These are phyloP conservation scores for Rhamnella rubrinervis DNA, from an alignment of 331 rosid genomes.

Conservation along the genomic window DNA sequence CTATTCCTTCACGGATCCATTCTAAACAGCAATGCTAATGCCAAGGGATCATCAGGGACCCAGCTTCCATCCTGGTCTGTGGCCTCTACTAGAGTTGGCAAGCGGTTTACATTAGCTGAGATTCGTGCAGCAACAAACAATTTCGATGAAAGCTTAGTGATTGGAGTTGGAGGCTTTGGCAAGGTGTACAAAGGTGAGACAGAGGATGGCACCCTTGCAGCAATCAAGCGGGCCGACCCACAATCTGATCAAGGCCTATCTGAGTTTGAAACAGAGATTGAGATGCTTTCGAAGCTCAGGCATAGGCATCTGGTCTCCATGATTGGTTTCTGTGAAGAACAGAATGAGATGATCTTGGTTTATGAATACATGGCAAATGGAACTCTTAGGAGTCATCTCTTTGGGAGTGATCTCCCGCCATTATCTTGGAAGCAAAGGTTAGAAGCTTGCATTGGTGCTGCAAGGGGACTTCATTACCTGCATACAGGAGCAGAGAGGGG, in stretches of 20 bases:
- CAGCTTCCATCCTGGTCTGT: slow-evolving; percentile 46
- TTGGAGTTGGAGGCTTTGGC: slow-evolving; percentile 71
- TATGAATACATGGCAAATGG: slow-evolving; percentile 68
- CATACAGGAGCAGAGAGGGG: slow-evolving; percentile 50
- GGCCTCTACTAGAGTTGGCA: slow-evolving; percentile 60
- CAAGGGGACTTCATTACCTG: slow-evolving; percentile 67
- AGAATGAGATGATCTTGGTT: slow-evolving; percentile 56
- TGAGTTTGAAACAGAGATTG: slow-evolving; percentile 68
- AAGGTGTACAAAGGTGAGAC: slow-evolving; percentile 59
- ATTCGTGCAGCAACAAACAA: slow-evolving; percentile 51
- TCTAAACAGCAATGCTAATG: slow-evolving; percentile 45
- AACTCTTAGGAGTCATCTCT: slow-evolving; percentile 44
- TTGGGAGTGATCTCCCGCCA: slow-evolving; percentile 46
- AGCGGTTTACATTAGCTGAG: slow-evolving; percentile 62
- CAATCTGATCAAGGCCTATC: slow-evolving; percentile 56
- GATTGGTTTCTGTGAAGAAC: slow-evolving; percentile 56
- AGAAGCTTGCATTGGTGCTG: slow-evolving; percentile 61
- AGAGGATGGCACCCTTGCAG: slow-evolving; percentile 45
- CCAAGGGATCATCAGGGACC: slow-evolving; percentile 55
- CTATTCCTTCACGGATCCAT: slow-evolving; percentile 57
- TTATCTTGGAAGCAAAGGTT: slow-evolving; percentile 55
- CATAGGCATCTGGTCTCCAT: slow-evolving; percentile 57
- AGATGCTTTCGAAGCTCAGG: slow-evolving; percentile 53
- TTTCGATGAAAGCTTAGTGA: slow-evolving; percentile 49
- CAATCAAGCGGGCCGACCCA: slow-evolving; percentile 55